Base-by-base conservation (phyloP, 768 basidiomycete genomes). In the Mycena indigotica region DNA sequence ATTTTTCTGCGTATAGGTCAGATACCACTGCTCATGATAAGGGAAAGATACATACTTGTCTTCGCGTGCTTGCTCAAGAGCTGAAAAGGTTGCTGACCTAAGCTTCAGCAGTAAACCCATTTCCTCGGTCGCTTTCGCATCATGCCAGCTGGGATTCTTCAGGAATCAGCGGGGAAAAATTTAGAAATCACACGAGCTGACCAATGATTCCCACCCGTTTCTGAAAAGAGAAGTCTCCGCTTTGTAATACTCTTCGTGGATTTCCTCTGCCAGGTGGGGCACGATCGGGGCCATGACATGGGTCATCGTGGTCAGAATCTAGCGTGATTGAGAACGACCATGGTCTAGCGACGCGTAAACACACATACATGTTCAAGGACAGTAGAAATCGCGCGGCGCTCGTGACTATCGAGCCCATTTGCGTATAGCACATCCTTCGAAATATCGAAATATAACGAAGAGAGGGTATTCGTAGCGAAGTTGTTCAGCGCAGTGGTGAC, bases 351-450 rank as follows among this genome's bases (percentile, higher is more conserved):
- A 53, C 21, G 35, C 28, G 19, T 2, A 24, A 41, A 32, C 49
- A 3, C 32, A 28, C 77, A 61, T 41, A 92, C 93, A 68, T 87
- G 80, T 57, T 85, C 80, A 13, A 97, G 76, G 2, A 91, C 88
- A 4, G 87, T 84, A 5, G 94, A 70, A 15, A 91, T 80, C 1
- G 82, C 82, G 49, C 83, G 77, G 15, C 96, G 85, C 39, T 84
- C 78, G 2, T 70, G 63, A 57, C 82, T 81, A 21, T 77, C 64
- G 2, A 72, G 53, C 8, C 74, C 67, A 64, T 91, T 80, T 29
- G 92, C 91, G 67, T 99, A 98, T 10, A 99, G 74, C 44, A 82
- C 81, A 70, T 98, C 96, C 70, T 97, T 97, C 29, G 86, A 91
- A 49, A 91, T 86, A 66, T 95, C 94, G 61, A 98, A 92, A 72